Conservation (phyloP, 805 yeast species). For the Yarrowia divulgata region DNA sequence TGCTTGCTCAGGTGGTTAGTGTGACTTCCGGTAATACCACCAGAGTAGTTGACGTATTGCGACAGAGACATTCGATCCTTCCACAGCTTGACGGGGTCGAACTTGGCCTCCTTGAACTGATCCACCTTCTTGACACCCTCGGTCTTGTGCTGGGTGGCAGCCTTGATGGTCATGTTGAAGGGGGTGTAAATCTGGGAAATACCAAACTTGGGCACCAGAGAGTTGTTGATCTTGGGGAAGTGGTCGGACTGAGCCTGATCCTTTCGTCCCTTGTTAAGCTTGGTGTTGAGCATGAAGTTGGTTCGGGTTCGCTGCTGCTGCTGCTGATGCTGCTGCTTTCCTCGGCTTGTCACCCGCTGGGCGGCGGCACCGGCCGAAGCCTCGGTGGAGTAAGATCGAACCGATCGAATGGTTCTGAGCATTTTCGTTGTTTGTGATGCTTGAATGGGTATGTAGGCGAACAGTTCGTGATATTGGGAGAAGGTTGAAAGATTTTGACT, state of each 20-base stretch:
- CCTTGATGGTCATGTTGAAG: constrained; percentile 30
- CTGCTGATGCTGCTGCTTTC: not conserved
- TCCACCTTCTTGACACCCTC: constrained; percentile 35
- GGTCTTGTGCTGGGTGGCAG: constrained; percentile 11
- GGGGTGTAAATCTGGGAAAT: constrained; percentile 34
- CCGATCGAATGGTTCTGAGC: constrained; percentile 35
- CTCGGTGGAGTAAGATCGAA: constrained; percentile 32
- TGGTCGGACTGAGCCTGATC: constrained; percentile 1
- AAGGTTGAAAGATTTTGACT: constrained; percentile 30
- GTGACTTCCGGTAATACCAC: constrained; percentile 76
- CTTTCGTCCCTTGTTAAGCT: constrained; percentile 8
- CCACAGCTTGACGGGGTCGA: constrained; percentile 45
- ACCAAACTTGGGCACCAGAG: constrained; percentile 27
- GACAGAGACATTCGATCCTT: constrained; percentile 71
- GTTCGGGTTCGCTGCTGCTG: constrained; percentile 16
- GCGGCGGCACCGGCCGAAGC: constrained; percentile 11
- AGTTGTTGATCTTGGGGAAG: constrained; percentile 32
- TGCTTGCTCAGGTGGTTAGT: constrained; percentile 69
- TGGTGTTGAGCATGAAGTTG: constrained; percentile 16
- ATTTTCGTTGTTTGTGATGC: constrained; percentile 7
- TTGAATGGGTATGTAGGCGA: not conserved
- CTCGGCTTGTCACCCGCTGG: not conserved
- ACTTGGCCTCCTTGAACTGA: constrained; percentile 47
- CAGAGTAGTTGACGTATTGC: constrained; percentile 70
- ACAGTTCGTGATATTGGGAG: constrained; percentile 19